A percentile compares a stretch with the other conserved stretches of the same genome.
Conservation (phyloP, 768 basidiomycete species). For the Leccinum broughii region DNA sequence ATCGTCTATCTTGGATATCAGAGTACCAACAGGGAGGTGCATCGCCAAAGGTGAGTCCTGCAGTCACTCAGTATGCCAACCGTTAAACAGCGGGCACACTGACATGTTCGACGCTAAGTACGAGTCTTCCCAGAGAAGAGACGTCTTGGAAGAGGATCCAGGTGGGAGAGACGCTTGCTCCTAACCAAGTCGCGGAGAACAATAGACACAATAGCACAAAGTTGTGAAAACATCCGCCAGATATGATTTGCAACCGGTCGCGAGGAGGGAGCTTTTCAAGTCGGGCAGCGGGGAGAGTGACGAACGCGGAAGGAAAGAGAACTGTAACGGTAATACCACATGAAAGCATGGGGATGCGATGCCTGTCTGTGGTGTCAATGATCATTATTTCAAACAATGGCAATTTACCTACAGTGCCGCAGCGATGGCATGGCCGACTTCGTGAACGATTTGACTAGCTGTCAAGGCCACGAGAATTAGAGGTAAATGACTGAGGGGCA, state of each 20-base stretch:
- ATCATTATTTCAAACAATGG: neutral
- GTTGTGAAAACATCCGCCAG: slow-evolving; percentile 82
- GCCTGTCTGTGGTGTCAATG: slow-evolving; percentile 42
- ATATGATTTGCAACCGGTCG: slow-evolving; percentile 58
- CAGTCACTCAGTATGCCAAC: slow-evolving; percentile 8
- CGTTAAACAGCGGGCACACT: slow-evolving; percentile 23
- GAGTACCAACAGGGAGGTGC: slow-evolving; percentile 54
- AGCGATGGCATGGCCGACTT: slow-evolving; percentile 75
- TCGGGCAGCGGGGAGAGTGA: slow-evolving; percentile 52
- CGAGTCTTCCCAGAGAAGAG: slow-evolving; percentile 50
- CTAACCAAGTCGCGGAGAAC: slow-evolving; percentile 35
- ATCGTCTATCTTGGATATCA: slow-evolving; percentile 72
- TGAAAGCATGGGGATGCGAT: slow-evolving; percentile 59
- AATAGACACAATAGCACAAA: slow-evolving; percentile 57
- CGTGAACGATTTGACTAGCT: slow-evolving; percentile 70
- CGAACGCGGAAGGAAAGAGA: slow-evolving; percentile 73
- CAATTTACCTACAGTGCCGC: slow-evolving; percentile 63
- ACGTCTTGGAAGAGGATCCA: slow-evolving; percentile 53
- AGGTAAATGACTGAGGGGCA: slow-evolving; percentile 72
- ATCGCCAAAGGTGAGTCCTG: slow-evolving; percentile 63
- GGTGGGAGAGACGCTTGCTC: slow-evolving; percentile 30
- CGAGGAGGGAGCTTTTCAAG: slow-evolving; percentile 39
- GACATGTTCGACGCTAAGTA: slow-evolving; percentile 56
- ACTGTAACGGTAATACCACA: slow-evolving; percentile 62
- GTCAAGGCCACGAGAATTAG: slow-evolving; percentile 62